Conservation (phyloP, 2,329 filamentous ascomycete genomes). For the Lachnellula willkommii region DNA sequence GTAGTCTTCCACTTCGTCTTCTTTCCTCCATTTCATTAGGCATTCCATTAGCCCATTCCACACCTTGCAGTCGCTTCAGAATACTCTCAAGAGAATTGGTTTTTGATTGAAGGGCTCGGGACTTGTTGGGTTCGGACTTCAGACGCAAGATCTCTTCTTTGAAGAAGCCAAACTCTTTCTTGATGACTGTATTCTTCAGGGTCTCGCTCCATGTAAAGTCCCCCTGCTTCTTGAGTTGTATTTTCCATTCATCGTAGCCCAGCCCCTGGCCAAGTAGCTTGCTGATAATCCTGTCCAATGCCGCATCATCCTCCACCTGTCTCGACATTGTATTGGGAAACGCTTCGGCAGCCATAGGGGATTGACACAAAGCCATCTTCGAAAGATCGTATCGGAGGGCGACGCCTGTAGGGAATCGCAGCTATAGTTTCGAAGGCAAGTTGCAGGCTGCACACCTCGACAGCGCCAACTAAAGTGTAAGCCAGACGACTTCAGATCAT, state of each 20-base stretch:
- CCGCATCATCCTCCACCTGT: background rate
- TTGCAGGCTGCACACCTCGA: too few relatives aligned
- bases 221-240: background rate
- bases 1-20: background rate
- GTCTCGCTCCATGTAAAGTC: background rate
- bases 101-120: background rate
- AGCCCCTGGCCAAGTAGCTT: background rate
- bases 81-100: background rate
- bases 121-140: background rate
- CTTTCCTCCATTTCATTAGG: background rate
- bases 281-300: background rate
- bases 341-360: background rate
- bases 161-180: background rate
- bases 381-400: background rate
- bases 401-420: background rate
- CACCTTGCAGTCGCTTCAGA: background rate
- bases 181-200: background rate
- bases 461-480: too few relatives aligned
- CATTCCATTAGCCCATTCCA: background rate
- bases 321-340: background rate
- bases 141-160: background rate
- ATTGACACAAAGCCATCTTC: background rate
- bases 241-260: background rate
- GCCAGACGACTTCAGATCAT: too few relatives aligned
- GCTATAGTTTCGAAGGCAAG: too few relatives aligned